phyloP scores from a whole-genome alignment of 208 protist species.

The Chromosphaera perkinsii region DNA sequence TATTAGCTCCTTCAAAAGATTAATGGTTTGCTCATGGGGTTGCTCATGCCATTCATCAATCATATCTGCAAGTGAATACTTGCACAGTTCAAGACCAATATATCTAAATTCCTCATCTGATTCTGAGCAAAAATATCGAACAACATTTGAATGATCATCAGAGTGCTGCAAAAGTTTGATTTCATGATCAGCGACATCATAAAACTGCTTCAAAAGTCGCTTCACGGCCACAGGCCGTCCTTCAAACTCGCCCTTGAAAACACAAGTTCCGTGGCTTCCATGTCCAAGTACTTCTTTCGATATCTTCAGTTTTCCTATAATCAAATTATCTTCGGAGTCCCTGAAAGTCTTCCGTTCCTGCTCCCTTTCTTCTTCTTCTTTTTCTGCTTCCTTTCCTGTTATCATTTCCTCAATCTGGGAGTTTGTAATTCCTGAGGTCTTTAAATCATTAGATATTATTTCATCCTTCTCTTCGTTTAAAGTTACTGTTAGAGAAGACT shows the following conservation, averaged over 20 bases:
- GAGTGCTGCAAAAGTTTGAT: conserved; percentile 26
- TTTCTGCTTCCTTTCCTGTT: too few relatives aligned
- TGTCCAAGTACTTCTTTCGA: too few relatives aligned
- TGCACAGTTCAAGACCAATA: conserved; percentile 49
- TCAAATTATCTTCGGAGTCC: too few relatives aligned
- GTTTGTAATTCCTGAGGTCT: too few relatives aligned
- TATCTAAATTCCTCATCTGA: conserved; percentile 47
- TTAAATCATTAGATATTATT: too few relatives aligned
- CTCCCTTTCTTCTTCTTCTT: too few relatives aligned
- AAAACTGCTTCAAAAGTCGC: conserved; percentile 30
- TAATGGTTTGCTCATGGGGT: neutral
- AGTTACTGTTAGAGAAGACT: too few relatives aligned
- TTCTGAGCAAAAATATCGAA: conserved; percentile 49
- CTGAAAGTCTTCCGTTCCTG: too few relatives aligned
- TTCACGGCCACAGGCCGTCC: conserved; percentile 46
- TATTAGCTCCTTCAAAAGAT: conserved; percentile 8
- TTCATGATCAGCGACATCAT: conserved; percentile 28
- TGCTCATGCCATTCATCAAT: neutral
- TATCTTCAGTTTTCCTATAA: too few relatives aligned
- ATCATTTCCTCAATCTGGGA: too few relatives aligned
- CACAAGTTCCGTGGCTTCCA: conserved; percentile 48
- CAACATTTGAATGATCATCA: conserved; percentile 36
- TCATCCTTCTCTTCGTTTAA: too few relatives aligned
- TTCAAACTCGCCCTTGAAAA: conserved; percentile 45
- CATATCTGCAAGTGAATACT: conserved; percentile 20